Evolutionary conservation across 352 stramenopile species (phyloP), one percentile per base, ranked within the genome.

Genomic region (Pythium rishiriense): DNA sequence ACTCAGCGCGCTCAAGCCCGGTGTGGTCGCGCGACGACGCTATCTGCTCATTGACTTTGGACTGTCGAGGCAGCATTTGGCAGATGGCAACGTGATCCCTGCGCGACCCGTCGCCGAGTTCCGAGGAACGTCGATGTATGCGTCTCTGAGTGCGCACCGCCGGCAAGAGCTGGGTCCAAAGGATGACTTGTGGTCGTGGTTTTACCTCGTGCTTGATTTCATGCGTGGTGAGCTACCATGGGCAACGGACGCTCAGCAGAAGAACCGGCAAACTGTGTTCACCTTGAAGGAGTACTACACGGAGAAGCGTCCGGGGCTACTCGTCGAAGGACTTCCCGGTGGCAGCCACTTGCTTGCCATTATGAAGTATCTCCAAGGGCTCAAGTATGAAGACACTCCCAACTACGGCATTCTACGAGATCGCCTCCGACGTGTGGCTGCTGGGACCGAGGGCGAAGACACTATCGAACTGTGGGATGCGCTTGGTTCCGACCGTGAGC

Each of bases 161-260:
- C 76, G 85, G 15, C 79, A 93, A 54, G 87, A 96, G 39, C 67
- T 96, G 6, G 86, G 88, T 0, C 86, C 83, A 0, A 91, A 91
- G 45, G 88, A 97, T 56, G 88, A 97, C 58, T 58, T 97, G 26
- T 96, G 87, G 85, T 97, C 87, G 35, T 94, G 86, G 87, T 92
- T 93, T 51, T 97, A 94, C 64, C 72, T 94, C 15, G 85, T 97
- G 19, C 79, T 97, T 59, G 88, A 97, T 45, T 92, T 97, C 56
- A 79, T 96, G 71, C 84, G 87, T 10, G 87, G 87, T 22, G 87
- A 96, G 35, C 63, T 96, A 46, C 87, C 87, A 1, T 96, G 87
- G 87, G 85, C 85, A 21, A 61, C 72, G 3, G 87, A 96, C 43
- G 87, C 87, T 7, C 87, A 94, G 56, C 76, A 89, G 22, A 96